Evolutionary conservation across 306 rosid species (phyloP).

Genomic region (Sicyos baderoa): DNA sequence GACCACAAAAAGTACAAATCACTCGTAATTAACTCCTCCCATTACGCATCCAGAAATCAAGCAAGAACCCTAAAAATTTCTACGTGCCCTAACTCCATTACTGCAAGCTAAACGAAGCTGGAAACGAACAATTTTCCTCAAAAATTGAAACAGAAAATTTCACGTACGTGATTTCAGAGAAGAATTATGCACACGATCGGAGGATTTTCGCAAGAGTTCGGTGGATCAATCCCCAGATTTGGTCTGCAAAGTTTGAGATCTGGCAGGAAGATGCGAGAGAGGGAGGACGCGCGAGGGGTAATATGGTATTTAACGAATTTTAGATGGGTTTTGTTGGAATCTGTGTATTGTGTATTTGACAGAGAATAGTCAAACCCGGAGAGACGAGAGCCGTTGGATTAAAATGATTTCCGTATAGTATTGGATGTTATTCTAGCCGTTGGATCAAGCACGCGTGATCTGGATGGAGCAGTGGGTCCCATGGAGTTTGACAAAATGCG

Average conservation of each 20-base stretch:
- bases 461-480: slow-evolving; percentile 43
- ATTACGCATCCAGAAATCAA: slow-evolving; percentile 1
- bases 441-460: slow-evolving; percentile 85
- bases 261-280: slow-evolving; percentile 13
- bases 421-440: slow-evolving; percentile 53
- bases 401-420: slow-evolving; percentile 60
- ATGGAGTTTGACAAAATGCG: slow-evolving; percentile 47
- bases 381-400: slow-evolving; percentile 63
- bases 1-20: neutral
- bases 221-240: slow-evolving; percentile 28
- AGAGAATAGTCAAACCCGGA: slow-evolving; percentile 48
- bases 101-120: neutral
- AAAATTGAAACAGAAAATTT: neutral
- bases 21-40: neutral
- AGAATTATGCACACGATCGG: slow-evolving; percentile 14
- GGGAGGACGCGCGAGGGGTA: slow-evolving; percentile 5
- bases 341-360: slow-evolving; percentile 24
- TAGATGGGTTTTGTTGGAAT: slow-evolving; percentile 21
- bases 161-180: slow-evolving; percentile 9
- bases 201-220: slow-evolving; percentile 20
- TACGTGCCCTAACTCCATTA: slow-evolving; percentile 11
- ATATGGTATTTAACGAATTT: slow-evolving; percentile 20
- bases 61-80: neutral
- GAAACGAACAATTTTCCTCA: neutral
- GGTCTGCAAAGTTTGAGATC: slow-evolving; percentile 34